Evolutionary conservation across 192 early-diverging fungal genomes (phyloP).

Genomic region (Umbelopsis ramanniana): DNA sequence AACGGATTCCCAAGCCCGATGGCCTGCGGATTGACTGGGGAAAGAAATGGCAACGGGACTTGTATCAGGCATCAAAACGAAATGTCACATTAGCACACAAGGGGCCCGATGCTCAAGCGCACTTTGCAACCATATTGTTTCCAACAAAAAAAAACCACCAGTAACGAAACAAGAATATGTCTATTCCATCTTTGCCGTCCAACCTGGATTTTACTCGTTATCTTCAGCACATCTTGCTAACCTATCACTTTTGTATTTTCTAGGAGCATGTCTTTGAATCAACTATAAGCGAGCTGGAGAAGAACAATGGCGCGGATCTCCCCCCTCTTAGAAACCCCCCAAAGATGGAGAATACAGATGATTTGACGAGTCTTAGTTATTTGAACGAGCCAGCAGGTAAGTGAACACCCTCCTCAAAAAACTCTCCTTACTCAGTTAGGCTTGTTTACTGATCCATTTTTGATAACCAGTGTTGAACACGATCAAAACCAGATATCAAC

Average conservation of each 20-base stretch:
- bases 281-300: constrained; percentile 70
- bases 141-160: too few species aligned
- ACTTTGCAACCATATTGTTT: too few species aligned
- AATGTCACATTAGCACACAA: neutral
- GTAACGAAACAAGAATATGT: too few species aligned
- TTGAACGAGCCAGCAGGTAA: constrained; percentile 88
- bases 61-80: neutral
- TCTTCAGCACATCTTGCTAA: neutral
- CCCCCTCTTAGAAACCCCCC: constrained; percentile 96
- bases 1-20: too few species aligned
- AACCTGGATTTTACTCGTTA: too few species aligned
- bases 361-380: constrained; percentile 93
- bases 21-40: too few species aligned
- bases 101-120: too few species aligned
- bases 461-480: constrained; percentile 82
- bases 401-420: neutral
- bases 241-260: constrained; percentile 1
- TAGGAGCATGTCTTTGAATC: constrained; percentile 77
- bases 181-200: too few species aligned
- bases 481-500: constrained; percentile 85
- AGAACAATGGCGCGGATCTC: constrained; percentile 67
- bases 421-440: neutral
- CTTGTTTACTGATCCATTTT: neutral
- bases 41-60: too few species aligned
- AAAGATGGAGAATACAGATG: constrained; percentile 84